Evolutionary conservation across 78 protist genomes (phyloP).

Genomic region (Bodo saltans): DNA sequence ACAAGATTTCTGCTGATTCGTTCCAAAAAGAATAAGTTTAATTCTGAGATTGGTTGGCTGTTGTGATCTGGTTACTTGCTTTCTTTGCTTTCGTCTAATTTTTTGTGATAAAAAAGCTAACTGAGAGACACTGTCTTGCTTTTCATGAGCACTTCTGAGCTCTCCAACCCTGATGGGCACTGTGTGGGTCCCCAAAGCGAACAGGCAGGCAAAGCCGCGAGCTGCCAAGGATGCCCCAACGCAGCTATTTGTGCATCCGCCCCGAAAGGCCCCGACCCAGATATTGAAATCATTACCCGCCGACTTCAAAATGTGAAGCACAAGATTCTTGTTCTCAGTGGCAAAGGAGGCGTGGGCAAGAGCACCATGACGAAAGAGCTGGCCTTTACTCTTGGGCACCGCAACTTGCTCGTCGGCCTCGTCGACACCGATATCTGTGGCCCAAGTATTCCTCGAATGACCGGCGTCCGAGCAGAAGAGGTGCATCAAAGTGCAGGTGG

Average conservation of each 20-base stretch:
- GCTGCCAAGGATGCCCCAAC: conserved; percentile 88
- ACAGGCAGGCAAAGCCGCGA: conserved; percentile 74
- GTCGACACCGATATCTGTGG: conserved; percentile 98
- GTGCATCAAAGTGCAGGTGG: conserved; percentile 79
- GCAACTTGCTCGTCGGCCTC: conserved; percentile 73
- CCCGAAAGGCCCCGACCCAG: conserved; percentile 67
- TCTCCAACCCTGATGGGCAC: conserved; percentile 22
- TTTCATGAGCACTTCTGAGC: background rate
- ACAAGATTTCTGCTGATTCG: no score
- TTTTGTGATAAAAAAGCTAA: no score
- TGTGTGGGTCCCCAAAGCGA: conserved; percentile 58
- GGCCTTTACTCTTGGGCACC: conserved; percentile 52
- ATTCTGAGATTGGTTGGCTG: no score
- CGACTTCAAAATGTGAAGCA: conserved; percentile 42
- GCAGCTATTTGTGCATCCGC: conserved; percentile 62
- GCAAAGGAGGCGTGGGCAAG: conserved; percentile 99
- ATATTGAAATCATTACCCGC: background rate
- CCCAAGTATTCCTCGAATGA: conserved; percentile 86
- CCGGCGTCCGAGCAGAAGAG: conserved; percentile 70
- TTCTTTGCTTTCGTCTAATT: no score
- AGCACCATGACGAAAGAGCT: conserved; percentile 89
- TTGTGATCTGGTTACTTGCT: no score
- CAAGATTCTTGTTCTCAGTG: conserved; percentile 85
- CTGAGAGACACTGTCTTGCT: no score
- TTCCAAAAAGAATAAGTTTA: no score